Evolutionary conservation across 2,329 filamentous ascomycete species (phyloP), one percentile per base, ranked within the genome.

Genomic region (Lasiodiplodia hormozganensis): DNA sequence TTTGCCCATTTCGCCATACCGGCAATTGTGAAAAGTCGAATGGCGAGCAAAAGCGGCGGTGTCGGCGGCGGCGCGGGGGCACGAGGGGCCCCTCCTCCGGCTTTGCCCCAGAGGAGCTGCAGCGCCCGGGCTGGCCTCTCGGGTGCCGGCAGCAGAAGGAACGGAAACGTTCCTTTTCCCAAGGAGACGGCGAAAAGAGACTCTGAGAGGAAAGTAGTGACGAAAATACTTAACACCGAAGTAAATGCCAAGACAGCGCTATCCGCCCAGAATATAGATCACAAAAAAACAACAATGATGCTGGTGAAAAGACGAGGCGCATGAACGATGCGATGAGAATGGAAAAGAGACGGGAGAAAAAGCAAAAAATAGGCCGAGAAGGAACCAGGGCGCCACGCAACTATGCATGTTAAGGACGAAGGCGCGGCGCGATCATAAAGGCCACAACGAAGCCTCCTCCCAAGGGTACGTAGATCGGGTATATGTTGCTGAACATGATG

Each of bases 241-340:
- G 60, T 67, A 64, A 67, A 67, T 67, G 65, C 65, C 65, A 67
- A 58, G 65, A 67, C 64, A 58, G 31, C 65, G 65, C 65, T 67
- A 56, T 18, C 65, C 65, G 65, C 65, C 65, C 65, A 58, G 43
- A 56, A 65, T 65, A 65, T 65, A 65, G 23, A 65, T 65, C 62
- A 65, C 62, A 65, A 38, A 47, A 65, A 54, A 65, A 64, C 25
- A n/a, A 47, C 43, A 47, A 65, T 7, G 40, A 64, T 64, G 60
- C 60, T 64, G 36, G 60, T 18, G 18, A 38, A 23, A 64, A 52
- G 31, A 64, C 43, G 56, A 64, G 60, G 60, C 60, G 60, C 60
- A 64, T 64, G 60, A 64, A 64, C 31, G 47, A 67, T 58, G 65
- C 40, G 65, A 58, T 67, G 23, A 53, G 54, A 62, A 60, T 6